Base-by-base conservation (phyloP, 495 filamentous ascomycete species). In the Glarea lozoyensis region DNA sequence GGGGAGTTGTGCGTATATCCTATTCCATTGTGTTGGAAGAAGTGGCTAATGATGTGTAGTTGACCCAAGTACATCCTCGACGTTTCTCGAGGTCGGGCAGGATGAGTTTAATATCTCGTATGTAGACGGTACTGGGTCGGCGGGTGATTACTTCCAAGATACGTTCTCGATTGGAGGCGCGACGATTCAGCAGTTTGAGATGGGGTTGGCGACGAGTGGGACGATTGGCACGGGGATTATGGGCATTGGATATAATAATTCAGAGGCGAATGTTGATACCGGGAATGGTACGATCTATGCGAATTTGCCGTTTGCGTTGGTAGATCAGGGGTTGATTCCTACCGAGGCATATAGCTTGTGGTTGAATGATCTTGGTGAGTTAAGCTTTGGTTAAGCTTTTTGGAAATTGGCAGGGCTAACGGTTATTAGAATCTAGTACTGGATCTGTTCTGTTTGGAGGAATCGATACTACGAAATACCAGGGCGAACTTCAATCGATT, bases 401-500 rank as follows among this genome's bases (percentile, higher is more conserved):
- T 21, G 0, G 10, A 37, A 34, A 22, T 42, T 47, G 37, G 43
- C 10, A 20, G 30, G 17, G 33, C 18, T 16, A 24, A n/a, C n/a
- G n/a, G n/a, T n/a, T n/a, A n/a, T n/a, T 52, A 46, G 66, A 79
- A 30, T 68, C 78, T 15, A 69, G 63, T 16, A 78, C 76, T 22
- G 92, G 92, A n/a, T 77, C 82, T 6, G 80, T 98, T 34, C 73
- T 97, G 5, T 98, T 98, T 49, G 92, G 92, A 17, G 92, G 93
- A 16, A 84, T 98, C 40, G 84, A 98, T 56, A 88, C 83, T 0
- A 75, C 73, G 18, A 96, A 94, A 59, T 98, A 83, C 56, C 62
- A 63, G 12, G 92, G 88, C 18, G 55, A 76, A 2, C 74, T 98
- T 2, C 67, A 77, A 20, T 83, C 79, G 2, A 76, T 98, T 42